Conservation (phyloP, 1,139 yeast species). For the Debaryomyces psychrophilus region DNA sequence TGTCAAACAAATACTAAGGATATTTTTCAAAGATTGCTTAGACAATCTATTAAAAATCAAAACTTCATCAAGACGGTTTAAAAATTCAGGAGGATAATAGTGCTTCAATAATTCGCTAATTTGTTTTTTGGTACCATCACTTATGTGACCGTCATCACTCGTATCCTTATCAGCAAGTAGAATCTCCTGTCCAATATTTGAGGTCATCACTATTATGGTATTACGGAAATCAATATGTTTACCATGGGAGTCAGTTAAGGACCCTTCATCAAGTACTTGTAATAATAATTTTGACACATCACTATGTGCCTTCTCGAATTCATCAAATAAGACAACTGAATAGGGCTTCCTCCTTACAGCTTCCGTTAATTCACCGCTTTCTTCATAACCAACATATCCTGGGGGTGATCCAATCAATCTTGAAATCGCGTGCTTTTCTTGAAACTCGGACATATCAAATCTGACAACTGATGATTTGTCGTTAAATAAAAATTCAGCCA, state of each 20-base stretch:
- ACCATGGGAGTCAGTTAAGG: conserved; percentile 92
- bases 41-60: conserved; percentile 88
- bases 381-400: conserved; percentile 95
- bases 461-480: conserved; percentile 84
- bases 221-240: conserved; percentile 91
- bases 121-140: conserved; percentile 51
- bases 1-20: conserved; percentile 78
- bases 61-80: conserved; percentile 90
- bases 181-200: conserved; percentile 93
- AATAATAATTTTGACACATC: conserved; percentile 85
- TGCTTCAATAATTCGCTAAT: conserved; percentile 70
- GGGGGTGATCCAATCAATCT: conserved; percentile 97
- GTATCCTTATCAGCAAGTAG: conserved; percentile 61
- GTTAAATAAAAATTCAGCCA: conserved; percentile 89
- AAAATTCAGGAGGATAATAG: conserved; percentile 89
- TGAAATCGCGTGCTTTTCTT: conserved; percentile 88
- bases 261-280: conserved; percentile 95
- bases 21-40: conserved; percentile 67
- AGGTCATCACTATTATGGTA: conserved; percentile 95
- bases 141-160: conserved; percentile 49
- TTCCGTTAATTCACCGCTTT: conserved; percentile 93
- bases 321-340: conserved; percentile 90
- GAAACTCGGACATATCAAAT: conserved; percentile 97
- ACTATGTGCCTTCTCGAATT: conserved; percentile 95
- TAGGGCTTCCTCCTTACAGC: conserved; percentile 95